A percentile compares a stretch with the other conserved stretches of the same genome.
phyloP scores from a whole-genome alignment of 768 basidiomycete species.

The Termitomyces titanicus region DNA sequence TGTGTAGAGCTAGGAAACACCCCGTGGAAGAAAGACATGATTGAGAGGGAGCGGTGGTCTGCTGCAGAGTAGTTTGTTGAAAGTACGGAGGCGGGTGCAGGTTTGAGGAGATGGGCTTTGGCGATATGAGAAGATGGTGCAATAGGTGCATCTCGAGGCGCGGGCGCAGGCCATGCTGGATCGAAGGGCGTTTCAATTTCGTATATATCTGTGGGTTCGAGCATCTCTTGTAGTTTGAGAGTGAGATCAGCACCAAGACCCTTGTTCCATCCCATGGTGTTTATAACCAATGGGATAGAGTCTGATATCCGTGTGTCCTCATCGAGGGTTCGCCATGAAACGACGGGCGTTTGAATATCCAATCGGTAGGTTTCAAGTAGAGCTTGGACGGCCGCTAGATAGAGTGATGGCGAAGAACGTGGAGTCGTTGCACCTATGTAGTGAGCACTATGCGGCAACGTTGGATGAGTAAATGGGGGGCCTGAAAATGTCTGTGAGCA shows the following conservation, averaged over 20 bases:
- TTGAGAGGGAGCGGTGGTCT: constrained; percentile 66
- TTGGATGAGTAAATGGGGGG: constrained; percentile 84
- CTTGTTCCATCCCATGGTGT: constrained; percentile 97
- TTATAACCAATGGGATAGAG: constrained; percentile 80
- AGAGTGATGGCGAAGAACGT: constrained; percentile 69
- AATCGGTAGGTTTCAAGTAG: constrained; percentile 65
- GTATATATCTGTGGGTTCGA: constrained; percentile 60
- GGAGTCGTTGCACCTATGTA: constrained; percentile 82
- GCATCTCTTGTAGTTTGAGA: constrained; percentile 60
- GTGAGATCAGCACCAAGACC: constrained; percentile 86
- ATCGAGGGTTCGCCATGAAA: constrained; percentile 22
- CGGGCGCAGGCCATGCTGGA: constrained; percentile 14
- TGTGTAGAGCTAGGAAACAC: constrained; percentile 22
- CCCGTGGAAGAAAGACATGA: constrained; percentile 79
- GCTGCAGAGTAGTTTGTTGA: constrained; percentile 48
- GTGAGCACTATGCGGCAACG: constrained; percentile 68
- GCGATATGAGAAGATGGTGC: constrained; percentile 1
- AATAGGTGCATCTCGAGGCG: not conserved
- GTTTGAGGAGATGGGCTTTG: constrained; percentile 42
- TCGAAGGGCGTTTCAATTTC: constrained; percentile 36
- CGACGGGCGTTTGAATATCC: constrained; percentile 54
- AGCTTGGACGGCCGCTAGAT: constrained; percentile 64
- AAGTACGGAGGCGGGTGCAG: constrained; percentile 38
- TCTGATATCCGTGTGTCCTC: constrained; percentile 42
- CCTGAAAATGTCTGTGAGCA: constrained; percentile 39